A percentile compares a stretch with the other conserved stretches of the same genome.
These are phyloP conservation scores for Podospora anserina DNA, from an alignment of 495 filamentous ascomycete species.

Conservation along the genomic window DNA sequence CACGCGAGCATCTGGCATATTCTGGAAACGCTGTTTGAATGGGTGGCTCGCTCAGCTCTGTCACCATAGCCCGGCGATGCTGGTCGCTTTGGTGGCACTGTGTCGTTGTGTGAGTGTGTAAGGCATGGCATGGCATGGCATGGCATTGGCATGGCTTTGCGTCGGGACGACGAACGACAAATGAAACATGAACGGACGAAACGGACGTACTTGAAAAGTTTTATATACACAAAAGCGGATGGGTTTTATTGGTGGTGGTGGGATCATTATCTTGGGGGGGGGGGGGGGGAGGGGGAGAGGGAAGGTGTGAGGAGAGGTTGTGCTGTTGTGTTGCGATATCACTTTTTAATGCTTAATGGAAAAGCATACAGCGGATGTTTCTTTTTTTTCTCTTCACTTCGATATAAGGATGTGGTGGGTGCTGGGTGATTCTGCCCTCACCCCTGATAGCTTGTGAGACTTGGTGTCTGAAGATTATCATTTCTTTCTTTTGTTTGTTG, in stretches of 20 bases:
- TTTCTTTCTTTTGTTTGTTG: not conserved
- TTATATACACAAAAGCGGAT: not conserved
- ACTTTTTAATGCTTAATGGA: not conserved
- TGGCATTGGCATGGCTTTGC: not conserved
- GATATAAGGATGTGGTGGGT: not conserved
- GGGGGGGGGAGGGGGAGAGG: not conserved
- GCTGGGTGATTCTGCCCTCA: no score
- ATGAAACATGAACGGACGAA: not conserved
- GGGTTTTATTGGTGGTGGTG: not conserved
- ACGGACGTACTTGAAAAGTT: not conserved
- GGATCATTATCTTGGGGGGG: no score
- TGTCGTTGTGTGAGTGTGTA: not conserved
- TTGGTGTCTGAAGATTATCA: not conserved
- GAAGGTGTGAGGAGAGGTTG: not conserved
- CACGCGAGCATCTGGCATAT: not conserved
- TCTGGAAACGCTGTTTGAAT: not conserved
- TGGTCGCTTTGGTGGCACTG: not conserved
- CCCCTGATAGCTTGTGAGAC: no score
- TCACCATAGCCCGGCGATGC: not conserved
- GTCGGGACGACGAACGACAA: not conserved
- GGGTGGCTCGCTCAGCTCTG: not conserved
- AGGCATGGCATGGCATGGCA: not conserved
- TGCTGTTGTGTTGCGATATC: not conserved
- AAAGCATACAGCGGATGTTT: not conserved
- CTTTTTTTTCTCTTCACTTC: conserved; percentile 2